phyloP scores from a whole-genome alignment of 352 stramenopile genomes.

The Phytophthora nicotianae region DNA sequence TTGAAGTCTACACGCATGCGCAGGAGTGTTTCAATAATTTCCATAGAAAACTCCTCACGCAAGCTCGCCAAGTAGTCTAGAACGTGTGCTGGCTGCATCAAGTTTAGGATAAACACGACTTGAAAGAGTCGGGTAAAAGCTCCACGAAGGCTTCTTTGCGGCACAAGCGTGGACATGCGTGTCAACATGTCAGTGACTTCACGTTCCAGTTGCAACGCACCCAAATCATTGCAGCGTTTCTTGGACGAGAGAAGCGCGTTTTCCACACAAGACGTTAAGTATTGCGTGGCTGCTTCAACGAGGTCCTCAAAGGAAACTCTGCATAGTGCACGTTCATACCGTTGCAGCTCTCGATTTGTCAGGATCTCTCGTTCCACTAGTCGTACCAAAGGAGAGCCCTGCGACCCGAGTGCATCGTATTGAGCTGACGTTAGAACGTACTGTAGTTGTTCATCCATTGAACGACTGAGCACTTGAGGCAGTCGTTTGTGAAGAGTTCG shows the following conservation, averaged over 20 bases:
- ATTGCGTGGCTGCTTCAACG: constrained; percentile 61
- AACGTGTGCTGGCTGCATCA: constrained; percentile 77
- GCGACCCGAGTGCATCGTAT: constrained; percentile 67
- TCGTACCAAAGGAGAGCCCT: constrained; percentile 66
- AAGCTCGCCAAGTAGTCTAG: constrained; percentile 69
- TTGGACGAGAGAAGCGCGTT: constrained; percentile 48
- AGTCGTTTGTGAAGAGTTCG: constrained; percentile 53
- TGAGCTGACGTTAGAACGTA: constrained; percentile 70
- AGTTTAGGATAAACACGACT: constrained; percentile 78
- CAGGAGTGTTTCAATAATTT: constrained; percentile 63
- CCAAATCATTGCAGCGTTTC: constrained; percentile 82
- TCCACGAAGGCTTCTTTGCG: constrained; percentile 59
- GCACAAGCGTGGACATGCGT: constrained; percentile 54
- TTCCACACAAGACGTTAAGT: constrained; percentile 68
- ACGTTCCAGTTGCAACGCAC: constrained; percentile 77
- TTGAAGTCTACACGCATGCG: constrained; percentile 79
- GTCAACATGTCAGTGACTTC: constrained; percentile 71
- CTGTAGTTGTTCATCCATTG: constrained; percentile 58
- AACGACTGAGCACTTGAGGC: constrained; percentile 44
- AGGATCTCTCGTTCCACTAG: constrained; percentile 76
- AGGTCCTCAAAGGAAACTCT: constrained; percentile 68
- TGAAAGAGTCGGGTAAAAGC: constrained; percentile 83
- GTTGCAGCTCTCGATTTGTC: constrained; percentile 63
- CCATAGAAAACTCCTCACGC: constrained; percentile 45
- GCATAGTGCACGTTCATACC: constrained; percentile 68